Percentiles rank a stretch among this genome's conserved stretches.
phyloP scores from a whole-genome alignment of 345 rosid genomes.

The Eucalyptus regnans region DNA sequence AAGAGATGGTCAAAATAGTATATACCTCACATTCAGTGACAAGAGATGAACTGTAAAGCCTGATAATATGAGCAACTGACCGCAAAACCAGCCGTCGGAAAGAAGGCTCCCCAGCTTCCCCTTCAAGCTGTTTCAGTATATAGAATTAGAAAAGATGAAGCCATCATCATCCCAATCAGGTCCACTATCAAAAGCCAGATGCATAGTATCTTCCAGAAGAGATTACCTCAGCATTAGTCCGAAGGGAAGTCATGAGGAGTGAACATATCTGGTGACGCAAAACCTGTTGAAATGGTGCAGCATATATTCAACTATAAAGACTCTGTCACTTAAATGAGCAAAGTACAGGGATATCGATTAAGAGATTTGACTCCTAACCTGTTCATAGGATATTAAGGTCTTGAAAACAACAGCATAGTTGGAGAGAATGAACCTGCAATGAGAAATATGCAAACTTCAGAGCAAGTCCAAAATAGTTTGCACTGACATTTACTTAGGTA shows the following conservation, averaged over 20 bases:
- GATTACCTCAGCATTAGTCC: conserved; percentile 82
- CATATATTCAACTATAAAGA: not conserved
- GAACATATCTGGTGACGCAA: conserved; percentile 94
- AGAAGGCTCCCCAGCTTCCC: conserved; percentile 94
- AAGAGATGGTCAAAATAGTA: not conserved
- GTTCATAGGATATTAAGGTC: conserved; percentile 63
- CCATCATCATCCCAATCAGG: not conserved
- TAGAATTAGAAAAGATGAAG: not conserved
- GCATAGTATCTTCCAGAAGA: not conserved
- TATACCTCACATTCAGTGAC: conserved; percentile 92
- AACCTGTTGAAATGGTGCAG: conserved; percentile 32
- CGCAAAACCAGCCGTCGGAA: conserved; percentile 94
- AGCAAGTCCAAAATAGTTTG: not conserved
- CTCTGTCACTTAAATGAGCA: not conserved
- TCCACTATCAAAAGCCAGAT: not conserved
- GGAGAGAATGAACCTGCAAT: conserved; percentile 78
- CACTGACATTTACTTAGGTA: not conserved
- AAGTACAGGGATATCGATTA: not conserved
- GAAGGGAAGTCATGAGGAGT: conserved; percentile 93
- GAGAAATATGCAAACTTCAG: not conserved
- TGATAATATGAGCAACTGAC: conserved; percentile 90
- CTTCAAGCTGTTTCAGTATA: conserved; percentile 58
- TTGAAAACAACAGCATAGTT: conserved; percentile 76
- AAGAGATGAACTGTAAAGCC: conserved; percentile 85
- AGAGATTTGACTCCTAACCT: conserved; percentile 31